phyloP scores from a whole-genome alignment of 495 filamentous ascomycete species.

The Umbilicaria muhlenbergii region DNA sequence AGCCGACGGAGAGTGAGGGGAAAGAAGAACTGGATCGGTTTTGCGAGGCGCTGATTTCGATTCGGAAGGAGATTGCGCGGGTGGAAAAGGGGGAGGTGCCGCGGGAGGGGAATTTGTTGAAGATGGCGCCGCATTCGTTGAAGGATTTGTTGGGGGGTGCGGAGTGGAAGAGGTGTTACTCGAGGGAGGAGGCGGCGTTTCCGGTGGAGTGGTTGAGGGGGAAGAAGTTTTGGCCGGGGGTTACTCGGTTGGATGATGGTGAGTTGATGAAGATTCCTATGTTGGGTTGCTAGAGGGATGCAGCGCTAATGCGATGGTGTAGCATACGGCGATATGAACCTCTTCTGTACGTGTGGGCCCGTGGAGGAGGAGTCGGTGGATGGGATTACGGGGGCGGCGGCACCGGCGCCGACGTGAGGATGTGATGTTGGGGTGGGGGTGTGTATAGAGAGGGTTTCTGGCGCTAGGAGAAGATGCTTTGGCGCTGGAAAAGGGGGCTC shows the following conservation, averaged over 20 bases:
- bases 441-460: background rate
- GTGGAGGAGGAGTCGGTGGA: constrained; percentile 44
- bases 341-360: constrained; percentile 90
- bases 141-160: constrained; percentile 56
- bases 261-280: too few species aligned
- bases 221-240: constrained; percentile 97
- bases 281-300: too few species aligned
- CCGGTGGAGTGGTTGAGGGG: constrained; percentile 72
- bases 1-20: constrained; percentile 91
- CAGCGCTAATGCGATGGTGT: too few species aligned
- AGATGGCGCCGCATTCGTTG: constrained; percentile 81
- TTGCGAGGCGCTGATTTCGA: constrained; percentile 80
- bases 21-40: constrained; percentile 92
- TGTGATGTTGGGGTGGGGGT: background rate
- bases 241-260: constrained; percentile 85
- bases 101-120: constrained; percentile 74
- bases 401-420: constrained; percentile 14
- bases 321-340: constrained; percentile 85
- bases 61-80: constrained; percentile 71
- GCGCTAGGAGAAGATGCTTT: constrained; percentile 1
- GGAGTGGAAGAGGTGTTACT: constrained; percentile 69
- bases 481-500: constrained; percentile 11
- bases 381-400: constrained; percentile 17
- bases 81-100: constrained; percentile 71
- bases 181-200: constrained; percentile 73